Evolutionary conservation across 2,329 filamentous ascomycete genomes (phyloP).

Genomic region (Cordyceps cateniannulata): DNA sequence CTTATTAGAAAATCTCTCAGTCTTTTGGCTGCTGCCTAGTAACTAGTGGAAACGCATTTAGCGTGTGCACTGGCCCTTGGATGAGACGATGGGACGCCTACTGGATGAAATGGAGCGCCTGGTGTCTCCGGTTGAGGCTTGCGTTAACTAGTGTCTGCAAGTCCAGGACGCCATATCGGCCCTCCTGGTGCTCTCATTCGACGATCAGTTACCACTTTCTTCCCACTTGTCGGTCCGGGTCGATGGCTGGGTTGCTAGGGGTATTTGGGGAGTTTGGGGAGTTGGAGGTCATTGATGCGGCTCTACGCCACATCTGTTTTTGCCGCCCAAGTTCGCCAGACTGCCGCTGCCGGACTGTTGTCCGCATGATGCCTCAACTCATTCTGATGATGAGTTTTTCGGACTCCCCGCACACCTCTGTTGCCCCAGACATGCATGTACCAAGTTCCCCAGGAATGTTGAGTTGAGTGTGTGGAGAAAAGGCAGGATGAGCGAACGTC

Average conservation of each 20-base stretch:
- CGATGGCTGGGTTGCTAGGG: background rate
- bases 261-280: too few species aligned
- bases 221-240: constrained; percentile 9
- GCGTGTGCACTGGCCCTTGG: background rate
- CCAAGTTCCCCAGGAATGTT: background rate
- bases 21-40: constrained; percentile 1
- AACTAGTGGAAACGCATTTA: background rate
- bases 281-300: background rate
- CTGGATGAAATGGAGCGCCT: background rate
- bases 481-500: background rate
- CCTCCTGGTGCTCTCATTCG: background rate
- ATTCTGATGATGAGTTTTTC: background rate
- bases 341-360: background rate
- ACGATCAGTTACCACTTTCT: background rate
- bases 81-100: background rate
- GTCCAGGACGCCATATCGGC: background rate
- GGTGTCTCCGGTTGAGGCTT: too few species aligned
- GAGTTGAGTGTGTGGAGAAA: background rate
- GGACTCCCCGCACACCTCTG: background rate
- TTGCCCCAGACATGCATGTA: background rate
- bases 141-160: background rate
- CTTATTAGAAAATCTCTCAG: background rate
- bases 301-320: too few species aligned
- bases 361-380: background rate
- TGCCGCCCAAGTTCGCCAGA: too few species aligned